Evolutionary conservation across 768 basidiomycete genomes (phyloP).

Genomic region (Lepiota venenata): DNA sequence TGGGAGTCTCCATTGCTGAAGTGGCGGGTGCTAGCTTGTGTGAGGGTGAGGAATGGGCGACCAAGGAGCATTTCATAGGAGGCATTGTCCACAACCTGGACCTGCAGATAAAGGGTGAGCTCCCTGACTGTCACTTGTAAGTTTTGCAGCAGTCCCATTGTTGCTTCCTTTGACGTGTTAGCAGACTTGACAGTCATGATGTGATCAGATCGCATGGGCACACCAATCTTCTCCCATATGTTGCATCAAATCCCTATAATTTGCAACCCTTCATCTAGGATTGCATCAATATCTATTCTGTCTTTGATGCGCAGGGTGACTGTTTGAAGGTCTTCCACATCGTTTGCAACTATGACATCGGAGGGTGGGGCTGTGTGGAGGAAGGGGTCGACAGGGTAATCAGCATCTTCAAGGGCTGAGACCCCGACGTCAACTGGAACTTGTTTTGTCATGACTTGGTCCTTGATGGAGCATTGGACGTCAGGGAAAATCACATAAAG

Average conservation of each 20-base stretch:
- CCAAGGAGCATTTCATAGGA: slow-evolving; percentile 18
- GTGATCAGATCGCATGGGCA: slow-evolving; percentile 8
- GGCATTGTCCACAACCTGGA: slow-evolving; percentile 17
- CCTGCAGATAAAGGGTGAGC: slow-evolving; percentile 15
- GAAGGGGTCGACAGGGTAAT: background rate
- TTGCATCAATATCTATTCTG: background rate
- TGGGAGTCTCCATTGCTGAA: no score
- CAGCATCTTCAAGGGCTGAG: background rate
- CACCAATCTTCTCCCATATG: slow-evolving; percentile 9
- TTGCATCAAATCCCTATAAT: slow-evolving; percentile 1
- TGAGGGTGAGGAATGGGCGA: slow-evolving; percentile 11
- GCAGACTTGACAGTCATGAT: slow-evolving; percentile 12
- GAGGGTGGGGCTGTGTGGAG: background rate
- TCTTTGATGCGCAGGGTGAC: background rate
- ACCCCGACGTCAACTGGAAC: background rate
- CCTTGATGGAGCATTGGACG: slow-evolving; percentile 12
- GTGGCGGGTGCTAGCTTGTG: background rate
- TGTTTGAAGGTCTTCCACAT: slow-evolving; percentile 10
- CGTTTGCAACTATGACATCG: slow-evolving; percentile 7
- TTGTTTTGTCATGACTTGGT: slow-evolving; percentile 7
- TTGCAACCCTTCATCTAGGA: slow-evolving; percentile 1
- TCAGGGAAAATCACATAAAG: slow-evolving; percentile 13
- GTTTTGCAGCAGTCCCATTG: slow-evolving; percentile 12
- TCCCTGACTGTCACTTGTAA: slow-evolving; percentile 13
- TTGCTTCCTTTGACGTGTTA: slow-evolving; percentile 3